Percentiles rank a stretch among this genome's conserved stretches.
These are phyloP conservation scores for Stevia rebaudiana DNA, from an alignment of 140 eudicot species.

Conservation along the genomic window DNA sequence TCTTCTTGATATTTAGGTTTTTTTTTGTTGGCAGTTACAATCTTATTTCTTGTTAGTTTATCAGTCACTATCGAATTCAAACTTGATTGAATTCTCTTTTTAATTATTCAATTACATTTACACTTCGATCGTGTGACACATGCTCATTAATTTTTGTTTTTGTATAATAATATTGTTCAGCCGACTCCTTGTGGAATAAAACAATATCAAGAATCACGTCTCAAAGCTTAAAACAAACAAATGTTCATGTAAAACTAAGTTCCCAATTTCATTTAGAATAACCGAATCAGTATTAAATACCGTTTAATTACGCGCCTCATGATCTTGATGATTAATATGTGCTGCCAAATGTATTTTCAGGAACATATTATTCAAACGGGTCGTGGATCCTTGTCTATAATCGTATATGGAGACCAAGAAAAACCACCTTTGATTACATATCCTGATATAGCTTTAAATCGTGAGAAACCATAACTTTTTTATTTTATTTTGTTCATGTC, in stretches of 20 bases:
- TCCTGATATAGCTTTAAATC: slow-evolving; percentile 97
- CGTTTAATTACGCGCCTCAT: background rate
- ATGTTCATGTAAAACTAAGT: slow-evolving; percentile 11
- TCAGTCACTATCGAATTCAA: slow-evolving; percentile 22
- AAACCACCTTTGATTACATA: slow-evolving; percentile 92
- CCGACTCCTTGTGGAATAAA: slow-evolving; percentile 9
- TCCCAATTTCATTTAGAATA: background rate
- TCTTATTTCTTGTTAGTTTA: slow-evolving; percentile 25
- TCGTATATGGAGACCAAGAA: slow-evolving; percentile 94
- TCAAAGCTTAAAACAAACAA: slow-evolving; percentile 16
- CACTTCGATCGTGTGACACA: slow-evolving; percentile 20
- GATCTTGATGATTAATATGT: slow-evolving; percentile 9
- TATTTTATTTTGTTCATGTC: background rate
- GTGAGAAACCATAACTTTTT: slow-evolving; percentile 41
- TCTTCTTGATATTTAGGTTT: slow-evolving; percentile 11
- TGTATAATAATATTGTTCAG: slow-evolving; percentile 6
- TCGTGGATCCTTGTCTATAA: slow-evolving; percentile 80
- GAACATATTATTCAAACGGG: slow-evolving; percentile 78
- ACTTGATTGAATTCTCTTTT: slow-evolving; percentile 19
- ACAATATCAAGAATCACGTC: slow-evolving; percentile 18
- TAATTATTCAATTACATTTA: slow-evolving; percentile 16
- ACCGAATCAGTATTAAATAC: background rate
- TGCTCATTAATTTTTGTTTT: slow-evolving; percentile 9
- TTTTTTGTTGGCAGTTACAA: slow-evolving; percentile 24
- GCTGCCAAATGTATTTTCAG: slow-evolving; percentile 35